Base-by-base conservation (phyloP, 352 stramenopile genomes). In the Thraustochytrium striatum region DNA sequence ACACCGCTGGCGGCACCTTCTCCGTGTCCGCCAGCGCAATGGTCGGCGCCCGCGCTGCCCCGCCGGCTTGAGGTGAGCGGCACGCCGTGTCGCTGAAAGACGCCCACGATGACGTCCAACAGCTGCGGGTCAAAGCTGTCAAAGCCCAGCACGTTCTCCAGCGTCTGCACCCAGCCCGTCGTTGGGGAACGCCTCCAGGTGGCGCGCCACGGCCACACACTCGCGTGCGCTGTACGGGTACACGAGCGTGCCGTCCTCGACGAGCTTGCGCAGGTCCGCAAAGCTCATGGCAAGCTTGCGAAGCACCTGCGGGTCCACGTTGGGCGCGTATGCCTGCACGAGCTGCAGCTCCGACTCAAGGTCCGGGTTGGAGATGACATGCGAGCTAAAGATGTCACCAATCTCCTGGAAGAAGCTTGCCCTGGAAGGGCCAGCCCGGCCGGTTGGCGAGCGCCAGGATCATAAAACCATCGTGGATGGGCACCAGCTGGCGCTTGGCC, bases 371-470 rank as follows among this genome's bases (percentile, higher is more conserved):
- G 93, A 87, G 25, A 98, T 92, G 0, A 89, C 87, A 58, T 96
- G 89, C 82, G 87, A 93, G 0, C 90, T 89, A 84, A 98, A 98
- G 36, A 94, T 89, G 81, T 98, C 94, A 25, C 91, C 91, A 72
- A 97, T 96, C 81, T 96, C 90, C 2, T 87, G 84, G 82, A 95
- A 95, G 39, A 98, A 97, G 94, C 87, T 98, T 98, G n/a, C 94
- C 94, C 38, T 97, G 85, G 84, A 98, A 98, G 13, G 94, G 94
- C 75, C 91, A 98, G 0, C 93, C 93, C 19, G 94, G 90, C 32
- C 91, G 89, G 81, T 98, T 98, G 25, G 92, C 93, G 0, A 98
- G 83, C 16, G 95, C 91, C 87, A 92, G 94, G 80, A 98, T 89
- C 30, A 86, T 85, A 78, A 98, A 98, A 61, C 96, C 87, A 0